These are phyloP conservation scores for Xylaria telfairii DNA, from an alignment of 495 filamentous ascomycete species.

Conservation along the genomic window DNA sequence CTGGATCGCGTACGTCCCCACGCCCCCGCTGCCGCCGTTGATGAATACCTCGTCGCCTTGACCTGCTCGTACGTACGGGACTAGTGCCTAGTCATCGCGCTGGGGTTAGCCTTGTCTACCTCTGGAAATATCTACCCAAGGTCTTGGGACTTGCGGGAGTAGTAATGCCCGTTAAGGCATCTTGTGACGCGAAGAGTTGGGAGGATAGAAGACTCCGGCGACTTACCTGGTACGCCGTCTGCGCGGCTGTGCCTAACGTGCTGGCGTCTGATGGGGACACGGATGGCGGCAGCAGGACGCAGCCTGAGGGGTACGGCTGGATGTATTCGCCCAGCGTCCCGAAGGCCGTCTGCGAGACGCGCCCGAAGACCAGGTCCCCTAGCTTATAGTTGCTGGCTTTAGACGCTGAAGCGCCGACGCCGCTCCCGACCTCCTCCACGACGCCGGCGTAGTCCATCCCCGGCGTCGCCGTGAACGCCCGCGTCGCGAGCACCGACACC, in stretches of 20 bases:
- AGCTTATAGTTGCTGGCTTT: slow-evolving; percentile 42
- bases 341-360: slow-evolving; percentile 43
- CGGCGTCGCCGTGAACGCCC: slow-evolving; percentile 56
- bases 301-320: slow-evolving; percentile 32
- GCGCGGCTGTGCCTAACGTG: slow-evolving; percentile 59
- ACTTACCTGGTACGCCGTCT: slow-evolving; percentile 70
- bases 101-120: too few relatives aligned
- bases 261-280: slow-evolving; percentile 58
- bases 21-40: slow-evolving; percentile 64
- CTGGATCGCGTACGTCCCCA: slow-evolving; percentile 14
- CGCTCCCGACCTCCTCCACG: slow-evolving; percentile 52
- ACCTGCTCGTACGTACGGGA: slow-evolving; percentile 54
- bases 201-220: too few relatives aligned
- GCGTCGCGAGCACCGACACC: slow-evolving; percentile 45
- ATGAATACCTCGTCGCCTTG: slow-evolving; percentile 66
- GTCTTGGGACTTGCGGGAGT: too few relatives aligned
- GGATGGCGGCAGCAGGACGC: slow-evolving; percentile 55
- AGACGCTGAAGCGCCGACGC: slow-evolving; percentile 2
- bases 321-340: slow-evolving; percentile 65
- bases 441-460: slow-evolving; percentile 70
- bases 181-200: too few relatives aligned
- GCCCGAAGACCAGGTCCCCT: slow-evolving; percentile 67
- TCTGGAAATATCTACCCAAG: too few relatives aligned
- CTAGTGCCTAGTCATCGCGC: too few relatives aligned
- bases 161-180: too few relatives aligned